phyloP scores from a whole-genome alignment of 2,329 filamentous ascomycete genomes.

The Venturia pyrina region DNA sequence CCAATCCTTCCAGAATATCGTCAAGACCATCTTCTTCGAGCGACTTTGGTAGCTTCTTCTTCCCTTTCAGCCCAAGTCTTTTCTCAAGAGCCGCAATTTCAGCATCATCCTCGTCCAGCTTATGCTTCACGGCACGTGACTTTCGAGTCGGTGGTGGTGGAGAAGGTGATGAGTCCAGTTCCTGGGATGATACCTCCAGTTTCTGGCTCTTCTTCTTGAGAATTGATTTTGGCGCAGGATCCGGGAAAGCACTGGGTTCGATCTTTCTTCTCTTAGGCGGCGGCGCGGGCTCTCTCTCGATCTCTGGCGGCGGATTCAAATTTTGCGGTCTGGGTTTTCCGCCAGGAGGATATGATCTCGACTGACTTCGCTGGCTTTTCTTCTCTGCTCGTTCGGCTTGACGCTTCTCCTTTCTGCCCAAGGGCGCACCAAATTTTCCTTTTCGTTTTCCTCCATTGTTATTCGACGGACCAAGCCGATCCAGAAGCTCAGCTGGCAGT shows the following conservation, averaged over 20 bases:
- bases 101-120: constrained; percentile 69
- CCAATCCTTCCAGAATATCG: constrained; percentile 62
- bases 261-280: not conserved
- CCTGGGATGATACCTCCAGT: not conserved
- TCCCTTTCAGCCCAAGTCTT: constrained; percentile 71
- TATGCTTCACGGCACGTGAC: constrained; percentile 40
- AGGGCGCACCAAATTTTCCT: constrained; percentile 15
- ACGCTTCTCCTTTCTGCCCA: constrained; percentile 53
- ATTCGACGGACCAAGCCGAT: constrained; percentile 28
- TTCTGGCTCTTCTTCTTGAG: constrained; percentile 22
- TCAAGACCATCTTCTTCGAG: constrained; percentile 78
- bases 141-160: not conserved
- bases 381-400: constrained; percentile 28
- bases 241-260: constrained; percentile 8
- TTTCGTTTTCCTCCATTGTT: constrained; percentile 6
- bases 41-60: constrained; percentile 61
- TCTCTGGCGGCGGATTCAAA: constrained; percentile 7
- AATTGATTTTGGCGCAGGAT: constrained; percentile 25
- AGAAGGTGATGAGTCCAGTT: not conserved
- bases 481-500: constrained; percentile 35
- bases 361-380: constrained; percentile 10
- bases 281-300: constrained; percentile 17
- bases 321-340: constrained; percentile 20
- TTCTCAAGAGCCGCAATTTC: constrained; percentile 83
- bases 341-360: constrained; percentile 17